A percentile compares a stretch with the other conserved stretches of the same genome.
These are phyloP conservation scores for Macroventuria anomochaeta DNA, from an alignment of 2,329 filamentous ascomycete genomes.

Conservation along the genomic window DNA sequence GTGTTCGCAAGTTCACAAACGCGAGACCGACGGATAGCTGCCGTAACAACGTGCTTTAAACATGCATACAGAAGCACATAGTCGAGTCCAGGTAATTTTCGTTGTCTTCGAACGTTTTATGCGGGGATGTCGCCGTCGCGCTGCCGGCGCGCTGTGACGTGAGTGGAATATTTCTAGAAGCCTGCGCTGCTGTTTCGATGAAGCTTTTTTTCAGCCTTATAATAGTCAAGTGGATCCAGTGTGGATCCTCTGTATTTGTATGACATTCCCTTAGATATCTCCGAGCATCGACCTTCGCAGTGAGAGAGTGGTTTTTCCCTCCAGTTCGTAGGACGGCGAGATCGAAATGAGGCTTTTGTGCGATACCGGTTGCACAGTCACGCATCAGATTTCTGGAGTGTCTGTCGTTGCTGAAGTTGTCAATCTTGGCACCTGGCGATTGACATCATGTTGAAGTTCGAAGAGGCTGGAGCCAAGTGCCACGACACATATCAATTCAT, in stretches of 20 bases:
- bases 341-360: neutral
- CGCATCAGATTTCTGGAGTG: neutral
- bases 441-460: neutral
- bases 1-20: neutral
- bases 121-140: constrained; percentile 2
- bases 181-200: neutral
- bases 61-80: constrained; percentile 7
- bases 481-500: neutral
- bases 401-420: neutral
- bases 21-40: constrained; percentile 1
- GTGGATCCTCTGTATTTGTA: constrained; percentile 10
- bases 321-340: neutral
- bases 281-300: neutral
- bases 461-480: neutral
- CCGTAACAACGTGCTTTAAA: neutral
- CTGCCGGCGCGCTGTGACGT: constrained; percentile 28
- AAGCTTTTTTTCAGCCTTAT: constrained; percentile 33
- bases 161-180: constrained; percentile 19
- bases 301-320: neutral
- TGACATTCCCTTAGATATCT: constrained; percentile 11
- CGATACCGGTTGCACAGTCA: neutral
- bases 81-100: constrained; percentile 6
- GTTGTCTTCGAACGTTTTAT: neutral
- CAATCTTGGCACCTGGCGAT: neutral
- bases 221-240: constrained; percentile 15